Conservation (phyloP, 306 rosid genomes). For the Corylus avellana region DNA sequence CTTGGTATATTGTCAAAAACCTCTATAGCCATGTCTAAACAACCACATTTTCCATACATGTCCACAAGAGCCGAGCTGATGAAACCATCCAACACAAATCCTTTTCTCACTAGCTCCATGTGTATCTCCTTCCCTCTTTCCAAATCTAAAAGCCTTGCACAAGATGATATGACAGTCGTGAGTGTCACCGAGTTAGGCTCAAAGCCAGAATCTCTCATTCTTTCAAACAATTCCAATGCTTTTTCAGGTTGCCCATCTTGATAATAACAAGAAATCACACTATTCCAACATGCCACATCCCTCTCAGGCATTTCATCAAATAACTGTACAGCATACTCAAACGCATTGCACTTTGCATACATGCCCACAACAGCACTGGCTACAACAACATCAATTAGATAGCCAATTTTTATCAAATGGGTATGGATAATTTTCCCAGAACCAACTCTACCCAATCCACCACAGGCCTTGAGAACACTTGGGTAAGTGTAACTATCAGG, state of each 20-base stretch:
- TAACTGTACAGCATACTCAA: conserved; percentile 47
- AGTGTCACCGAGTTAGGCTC: conserved; percentile 60
- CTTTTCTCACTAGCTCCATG: conserved; percentile 42
- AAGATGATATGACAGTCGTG: conserved; percentile 54
- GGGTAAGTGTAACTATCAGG: conserved; percentile 75
- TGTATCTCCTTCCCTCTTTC: conserved; percentile 69
- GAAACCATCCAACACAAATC: conserved; percentile 43
- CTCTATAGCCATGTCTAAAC: conserved; percentile 58
- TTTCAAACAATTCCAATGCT: conserved; percentile 51
- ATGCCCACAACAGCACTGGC: conserved; percentile 61
- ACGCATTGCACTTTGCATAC: conserved; percentile 68
- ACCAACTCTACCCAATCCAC: conserved; percentile 46
- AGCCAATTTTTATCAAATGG: conserved; percentile 60
- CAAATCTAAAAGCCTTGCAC: conserved; percentile 74
- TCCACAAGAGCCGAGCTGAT: conserved; percentile 71
- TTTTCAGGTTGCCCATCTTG: conserved; percentile 55
- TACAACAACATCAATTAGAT: conserved; percentile 53
- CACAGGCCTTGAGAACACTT: conserved; percentile 72
- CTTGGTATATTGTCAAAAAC: conserved; percentile 64
- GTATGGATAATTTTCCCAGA: conserved; percentile 56
- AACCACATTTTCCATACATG: conserved; percentile 86
- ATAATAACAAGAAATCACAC: conserved; percentile 71
- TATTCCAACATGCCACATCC: conserved; percentile 85
- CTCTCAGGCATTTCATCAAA: conserved; percentile 71
- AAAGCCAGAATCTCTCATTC: conserved; percentile 62